phyloP scores from a whole-genome alignment of 805 yeast species.

The Suhomyces prunicola region DNA sequence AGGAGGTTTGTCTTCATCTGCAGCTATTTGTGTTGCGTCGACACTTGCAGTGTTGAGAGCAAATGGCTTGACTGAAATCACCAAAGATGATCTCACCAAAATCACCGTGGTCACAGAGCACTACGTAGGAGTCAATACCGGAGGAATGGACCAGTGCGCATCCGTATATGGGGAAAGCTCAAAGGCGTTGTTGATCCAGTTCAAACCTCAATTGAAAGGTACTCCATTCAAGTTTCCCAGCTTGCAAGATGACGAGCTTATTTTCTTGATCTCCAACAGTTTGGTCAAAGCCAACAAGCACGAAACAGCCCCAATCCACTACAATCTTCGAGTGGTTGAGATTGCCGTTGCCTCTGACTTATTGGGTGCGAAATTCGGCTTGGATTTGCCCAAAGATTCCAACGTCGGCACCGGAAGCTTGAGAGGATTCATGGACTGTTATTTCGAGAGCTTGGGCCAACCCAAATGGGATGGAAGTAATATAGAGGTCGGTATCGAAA shows the following conservation, averaged over 20 bases:
- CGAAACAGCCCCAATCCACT: constrained; percentile 67
- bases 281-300: constrained; percentile 61
- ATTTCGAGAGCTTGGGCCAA: constrained; percentile 30
- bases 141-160: constrained; percentile 81
- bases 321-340: constrained; percentile 70
- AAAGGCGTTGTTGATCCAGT: constrained; percentile 58
- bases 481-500: constrained; percentile 37
- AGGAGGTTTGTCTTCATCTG: constrained; percentile 67
- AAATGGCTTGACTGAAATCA: constrained; percentile 41
- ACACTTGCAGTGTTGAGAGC: constrained; percentile 55
- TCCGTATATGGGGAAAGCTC: constrained; percentile 59
- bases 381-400: constrained; percentile 45
- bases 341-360: constrained; percentile 64
- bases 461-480: constrained; percentile 45
- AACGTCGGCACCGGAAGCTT: constrained; percentile 57
- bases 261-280: constrained; percentile 62
- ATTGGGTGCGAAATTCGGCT: constrained; percentile 47
- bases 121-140: constrained; percentile 69
- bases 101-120: constrained; percentile 68
- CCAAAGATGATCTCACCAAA: constrained; percentile 52
- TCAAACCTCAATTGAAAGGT: constrained; percentile 56
- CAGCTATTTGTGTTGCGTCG: constrained; percentile 67
- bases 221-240: constrained; percentile 53
- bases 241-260: constrained; percentile 34
- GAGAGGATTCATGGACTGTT: constrained; percentile 59